phyloP scores from a whole-genome alignment of 352 stramenopile species.

The Pythium brassicae region DNA sequence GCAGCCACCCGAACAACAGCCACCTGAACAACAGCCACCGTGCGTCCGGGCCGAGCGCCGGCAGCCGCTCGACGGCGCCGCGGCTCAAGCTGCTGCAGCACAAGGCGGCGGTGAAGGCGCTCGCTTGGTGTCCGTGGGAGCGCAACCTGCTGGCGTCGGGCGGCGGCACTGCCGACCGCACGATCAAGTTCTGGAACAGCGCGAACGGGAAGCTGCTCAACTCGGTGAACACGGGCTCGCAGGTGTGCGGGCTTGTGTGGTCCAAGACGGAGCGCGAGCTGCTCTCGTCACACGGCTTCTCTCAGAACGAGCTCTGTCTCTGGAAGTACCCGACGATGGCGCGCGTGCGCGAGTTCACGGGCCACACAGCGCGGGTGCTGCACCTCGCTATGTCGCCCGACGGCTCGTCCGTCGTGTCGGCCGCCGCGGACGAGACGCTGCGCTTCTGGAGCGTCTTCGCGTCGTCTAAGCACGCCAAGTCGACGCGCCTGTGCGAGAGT shows the following conservation, averaged over 20 bases:
- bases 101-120: constrained; percentile 93
- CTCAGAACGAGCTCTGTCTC: constrained; percentile 96
- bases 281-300: constrained; percentile 96
- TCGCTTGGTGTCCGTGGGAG: constrained; percentile 99
- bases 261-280: constrained; percentile 92
- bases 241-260: constrained; percentile 97
- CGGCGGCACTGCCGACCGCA: constrained; percentile 96
- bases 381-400: constrained; percentile 95
- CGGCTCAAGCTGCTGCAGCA: constrained; percentile 84
- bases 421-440: constrained; percentile 97
- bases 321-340: constrained; percentile 99
- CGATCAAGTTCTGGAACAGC: constrained; percentile 99
- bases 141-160: constrained; percentile 95
- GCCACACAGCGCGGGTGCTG: constrained; percentile 95
- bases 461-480: constrained; percentile 33
- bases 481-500: neutral
- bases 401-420: constrained; percentile 94
- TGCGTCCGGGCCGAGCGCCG: neutral
- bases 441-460: constrained; percentile 99
- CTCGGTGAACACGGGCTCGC: constrained; percentile 96
- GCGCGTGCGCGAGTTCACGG: constrained; percentile 96
- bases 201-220: constrained; percentile 92
- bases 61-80: constrained; percentile 15
- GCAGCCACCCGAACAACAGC: too few relatives aligned
- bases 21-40: too few relatives aligned